phyloP scores from a whole-genome alignment of 176 grass and related monocot genomes.

The Guadua angustifolia region DNA sequence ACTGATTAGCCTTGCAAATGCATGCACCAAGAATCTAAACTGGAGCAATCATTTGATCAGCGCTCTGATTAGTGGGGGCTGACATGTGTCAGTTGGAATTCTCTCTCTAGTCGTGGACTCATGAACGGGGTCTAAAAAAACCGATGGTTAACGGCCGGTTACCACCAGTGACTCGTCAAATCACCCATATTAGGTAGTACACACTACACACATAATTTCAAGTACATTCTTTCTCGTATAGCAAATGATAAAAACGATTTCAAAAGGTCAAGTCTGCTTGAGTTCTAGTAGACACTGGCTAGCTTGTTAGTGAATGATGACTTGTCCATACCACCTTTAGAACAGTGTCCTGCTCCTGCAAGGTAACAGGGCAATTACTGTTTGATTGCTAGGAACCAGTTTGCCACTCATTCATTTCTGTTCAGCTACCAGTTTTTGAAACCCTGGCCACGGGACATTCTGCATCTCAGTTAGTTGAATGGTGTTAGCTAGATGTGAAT shows the following conservation, averaged over 20 bases:
- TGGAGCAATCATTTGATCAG: background rate
- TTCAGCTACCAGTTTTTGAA: background rate
- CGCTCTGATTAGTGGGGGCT: background rate
- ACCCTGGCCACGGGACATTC: background rate
- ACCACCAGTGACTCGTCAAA: no score
- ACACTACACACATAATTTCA: no score
- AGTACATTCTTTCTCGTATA: background rate
- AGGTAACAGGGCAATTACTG: conserved; percentile 7
- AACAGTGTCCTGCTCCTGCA: background rate
- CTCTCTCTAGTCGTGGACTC: background rate
- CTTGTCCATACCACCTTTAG: background rate
- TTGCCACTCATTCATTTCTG: conserved; percentile 11
- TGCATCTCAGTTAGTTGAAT: background rate
- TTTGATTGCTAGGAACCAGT: background rate
- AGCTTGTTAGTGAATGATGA: background rate
- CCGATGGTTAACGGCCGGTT: no score
- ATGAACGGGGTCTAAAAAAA: background rate
- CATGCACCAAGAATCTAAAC: background rate
- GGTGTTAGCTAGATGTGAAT: background rate
- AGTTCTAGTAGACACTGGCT: background rate
- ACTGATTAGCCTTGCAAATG: conserved; percentile 30
- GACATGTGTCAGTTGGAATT: background rate
- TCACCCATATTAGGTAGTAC: no score
- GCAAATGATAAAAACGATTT: background rate
- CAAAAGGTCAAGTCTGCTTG: no score